Percentiles rank a stretch among this genome's conserved stretches.
Conservation (phyloP, 768 basidiomycete genomes). For the Phaeolepiota aurea region DNA sequence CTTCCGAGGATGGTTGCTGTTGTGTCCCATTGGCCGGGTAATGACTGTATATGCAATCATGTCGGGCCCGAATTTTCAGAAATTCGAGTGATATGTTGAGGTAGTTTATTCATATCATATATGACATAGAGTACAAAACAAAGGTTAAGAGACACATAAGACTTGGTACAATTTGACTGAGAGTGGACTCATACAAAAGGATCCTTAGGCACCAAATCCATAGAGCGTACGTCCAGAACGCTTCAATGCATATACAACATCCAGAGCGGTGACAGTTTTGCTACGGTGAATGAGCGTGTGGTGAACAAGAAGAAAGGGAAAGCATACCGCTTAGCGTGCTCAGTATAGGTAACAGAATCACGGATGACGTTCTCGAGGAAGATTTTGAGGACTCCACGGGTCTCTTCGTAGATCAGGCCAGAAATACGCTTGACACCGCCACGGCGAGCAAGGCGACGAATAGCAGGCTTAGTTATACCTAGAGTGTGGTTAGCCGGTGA, state of each 20-base stretch:
- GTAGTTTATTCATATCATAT: background rate
- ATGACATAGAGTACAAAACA: background rate
- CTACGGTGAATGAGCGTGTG: slow-evolving; percentile 18
- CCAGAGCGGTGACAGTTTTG: slow-evolving; percentile 83
- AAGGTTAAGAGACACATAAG: background rate
- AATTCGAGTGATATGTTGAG: background rate
- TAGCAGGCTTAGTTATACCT: slow-evolving; percentile 51
- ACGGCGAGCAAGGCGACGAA: slow-evolving; percentile 78
- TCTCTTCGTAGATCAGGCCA: slow-evolving; percentile 75
- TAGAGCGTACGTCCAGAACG: slow-evolving; percentile 73
- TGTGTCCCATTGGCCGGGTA: too few relatives aligned
- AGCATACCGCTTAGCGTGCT: slow-evolving; percentile 81
- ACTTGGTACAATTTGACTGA: background rate
- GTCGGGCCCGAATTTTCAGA: too few relatives aligned
- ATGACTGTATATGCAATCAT: too few relatives aligned
- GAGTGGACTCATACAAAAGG: background rate
- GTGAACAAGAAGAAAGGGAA: slow-evolving; percentile 2
- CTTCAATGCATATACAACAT: slow-evolving; percentile 72
- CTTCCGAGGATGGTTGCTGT: too few relatives aligned
- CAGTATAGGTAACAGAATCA: slow-evolving; percentile 90
- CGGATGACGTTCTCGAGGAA: slow-evolving; percentile 71
- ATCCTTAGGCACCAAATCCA: slow-evolving; percentile 72
- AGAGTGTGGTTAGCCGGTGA: background rate
- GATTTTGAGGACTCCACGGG: slow-evolving; percentile 73
- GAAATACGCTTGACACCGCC: slow-evolving; percentile 79